Evolutionary conservation across 352 stramenopile genomes (phyloP), one percentile per base, ranked within the genome.

Genomic region (Phytophthora hibernalis): DNA sequence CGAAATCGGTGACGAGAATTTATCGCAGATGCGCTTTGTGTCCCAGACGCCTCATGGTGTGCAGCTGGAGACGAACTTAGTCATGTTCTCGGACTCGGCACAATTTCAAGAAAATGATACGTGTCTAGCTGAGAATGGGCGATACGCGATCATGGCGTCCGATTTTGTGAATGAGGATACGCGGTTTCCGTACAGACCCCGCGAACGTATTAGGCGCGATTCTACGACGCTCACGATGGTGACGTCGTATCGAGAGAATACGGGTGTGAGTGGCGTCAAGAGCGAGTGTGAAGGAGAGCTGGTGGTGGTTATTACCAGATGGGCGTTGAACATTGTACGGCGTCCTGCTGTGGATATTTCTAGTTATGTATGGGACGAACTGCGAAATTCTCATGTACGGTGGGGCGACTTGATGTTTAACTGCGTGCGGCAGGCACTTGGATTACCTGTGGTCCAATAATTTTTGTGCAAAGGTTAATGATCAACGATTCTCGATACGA

Each of bases 141-240:
- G 74, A 9, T 80, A 79, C 58, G 78, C 62, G 1, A 57, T 90
- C n/a, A 66, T 78, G 18, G 64, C 66, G 20, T 73, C 61, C 5
- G 81, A 90, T 61, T 87, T 70, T 56, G 77, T 87, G 15, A 71
- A 90, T 47, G 66, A 77, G 26, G 81, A 90, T 37, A 68, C 67
- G n/a, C 22, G 73, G 21, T 83, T 80, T 45, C 82, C 82, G 28
- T 90, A 90, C 26, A 74, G 68, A 7, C 69, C 77, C 0, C 37
- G 70, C n/a, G 56, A 80, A 35, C 78, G 79, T 6, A 58, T 89
- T n/a, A 70, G 79, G 3, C 77, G 80, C 21, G 79, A 88, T 35
- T 62, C 62, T 3, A 82, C 65, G 4, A 74, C 68, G 26, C 68
- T 81, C 15, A 67, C 79, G n/a, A 80, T 70, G 47, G 15, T 70